Conservation (phyloP, 768 basidiomycete species). For the Cystofilobasidium capitatum region DNA sequence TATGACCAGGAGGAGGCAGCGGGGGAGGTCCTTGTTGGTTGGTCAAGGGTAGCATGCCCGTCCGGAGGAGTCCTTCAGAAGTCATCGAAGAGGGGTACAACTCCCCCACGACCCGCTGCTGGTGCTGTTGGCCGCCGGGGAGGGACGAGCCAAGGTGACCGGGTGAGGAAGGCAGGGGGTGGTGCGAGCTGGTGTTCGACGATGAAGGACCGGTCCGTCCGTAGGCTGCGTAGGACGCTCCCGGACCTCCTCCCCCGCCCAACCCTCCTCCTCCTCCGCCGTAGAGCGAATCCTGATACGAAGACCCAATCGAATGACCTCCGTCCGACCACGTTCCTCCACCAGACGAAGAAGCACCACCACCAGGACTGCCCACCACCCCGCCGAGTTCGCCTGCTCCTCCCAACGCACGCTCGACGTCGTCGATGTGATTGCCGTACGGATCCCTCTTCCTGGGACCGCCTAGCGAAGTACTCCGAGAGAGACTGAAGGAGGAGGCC, state of each 20-base stretch:
- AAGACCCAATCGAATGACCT: neutral
- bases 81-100: conserved; percentile 13
- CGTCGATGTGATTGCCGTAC: conserved; percentile 26
- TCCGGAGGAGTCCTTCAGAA: conserved; percentile 3
- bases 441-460: conserved; percentile 18
- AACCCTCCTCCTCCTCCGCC: neutral
- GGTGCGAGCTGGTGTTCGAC: neutral
- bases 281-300: neutral
- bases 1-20: neutral
- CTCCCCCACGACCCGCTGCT: conserved; percentile 14
- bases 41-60: neutral
- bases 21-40: neutral
- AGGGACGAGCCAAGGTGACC: neutral
- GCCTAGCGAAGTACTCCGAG: conserved; percentile 24
- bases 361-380: neutral
- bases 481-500: conserved; percentile 15
- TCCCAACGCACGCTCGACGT: conserved; percentile 26
- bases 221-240: neutral
- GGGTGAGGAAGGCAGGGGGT: neutral
- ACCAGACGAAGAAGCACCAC: neutral
- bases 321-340: neutral
- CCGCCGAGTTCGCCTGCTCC: neutral
- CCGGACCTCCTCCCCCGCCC: conserved; percentile 6
- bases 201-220: neutral
- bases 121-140: neutral